phyloP scores from a whole-genome alignment of 176 grass and related monocot species.

The Microstegium vimineum region DNA sequence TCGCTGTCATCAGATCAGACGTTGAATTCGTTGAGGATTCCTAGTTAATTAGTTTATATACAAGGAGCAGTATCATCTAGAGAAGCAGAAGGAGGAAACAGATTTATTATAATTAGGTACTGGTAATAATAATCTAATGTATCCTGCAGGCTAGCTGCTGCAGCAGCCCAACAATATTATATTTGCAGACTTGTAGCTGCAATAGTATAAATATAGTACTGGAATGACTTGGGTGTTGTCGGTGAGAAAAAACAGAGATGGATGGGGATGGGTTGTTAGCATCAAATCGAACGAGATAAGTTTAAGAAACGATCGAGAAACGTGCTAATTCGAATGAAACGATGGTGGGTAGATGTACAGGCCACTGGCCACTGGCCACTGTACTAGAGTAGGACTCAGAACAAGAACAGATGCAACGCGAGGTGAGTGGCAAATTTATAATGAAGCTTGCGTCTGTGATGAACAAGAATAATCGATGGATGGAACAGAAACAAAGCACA shows the following conservation, averaged over 20 bases:
- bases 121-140: neutral
- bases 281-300: neutral
- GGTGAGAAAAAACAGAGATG: neutral
- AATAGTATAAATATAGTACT: neutral
- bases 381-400: neutral
- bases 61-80: neutral
- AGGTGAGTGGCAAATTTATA: too few species aligned
- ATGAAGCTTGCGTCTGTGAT: neutral
- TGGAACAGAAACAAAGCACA: too few species aligned
- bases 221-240: neutral
- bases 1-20: neutral
- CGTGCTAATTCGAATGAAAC: neutral
- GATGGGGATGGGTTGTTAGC: neutral
- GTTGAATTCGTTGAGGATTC: slow-evolving; percentile 7
- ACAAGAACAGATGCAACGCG: too few species aligned
- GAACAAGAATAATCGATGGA: neutral
- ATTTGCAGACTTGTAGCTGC: slow-evolving; percentile 2
- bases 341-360: neutral
- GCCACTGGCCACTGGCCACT: too few species aligned
- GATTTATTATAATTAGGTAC: neutral
- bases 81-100: neutral
- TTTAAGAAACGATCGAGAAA: neutral
- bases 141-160: neutral
- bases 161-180: slow-evolving; percentile 1
- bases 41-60: neutral